Conservation (phyloP, 768 basidiomycete species). For the Suillus occidentalis region DNA sequence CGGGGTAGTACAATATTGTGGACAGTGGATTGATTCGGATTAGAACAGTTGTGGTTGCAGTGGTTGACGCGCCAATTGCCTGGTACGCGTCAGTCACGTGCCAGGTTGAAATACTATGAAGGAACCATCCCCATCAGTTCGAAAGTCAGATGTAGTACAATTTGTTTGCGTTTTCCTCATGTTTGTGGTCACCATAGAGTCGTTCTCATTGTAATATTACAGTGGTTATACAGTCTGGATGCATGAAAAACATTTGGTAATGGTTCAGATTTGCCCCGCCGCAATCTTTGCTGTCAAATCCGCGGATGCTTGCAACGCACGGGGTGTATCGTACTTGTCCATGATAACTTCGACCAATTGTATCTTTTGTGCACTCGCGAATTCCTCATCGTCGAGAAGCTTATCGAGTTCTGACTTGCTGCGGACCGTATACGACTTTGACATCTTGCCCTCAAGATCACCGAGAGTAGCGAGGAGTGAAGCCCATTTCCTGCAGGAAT, state of each 20-base stretch:
- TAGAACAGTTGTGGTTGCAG: neutral
- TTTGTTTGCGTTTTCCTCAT: neutral
- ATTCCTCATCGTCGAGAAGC: conserved; percentile 63
- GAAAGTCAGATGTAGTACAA: neutral
- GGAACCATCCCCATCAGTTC: neutral
- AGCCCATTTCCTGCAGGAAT: conserved; percentile 55
- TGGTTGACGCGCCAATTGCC: conserved; percentile 5
- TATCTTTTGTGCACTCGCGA: conserved; percentile 63
- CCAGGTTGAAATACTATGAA: neutral
- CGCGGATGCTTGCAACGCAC: conserved; percentile 54
- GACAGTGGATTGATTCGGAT: neutral
- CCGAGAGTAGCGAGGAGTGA: conserved; percentile 60
- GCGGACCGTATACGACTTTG: conserved; percentile 64
- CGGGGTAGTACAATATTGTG: conserved; percentile 4
- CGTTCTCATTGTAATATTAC: neutral
- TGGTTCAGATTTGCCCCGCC: conserved; percentile 17
- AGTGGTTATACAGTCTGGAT: neutral
- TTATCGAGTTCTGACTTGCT: conserved; percentile 66
- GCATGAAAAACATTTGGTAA: neutral
- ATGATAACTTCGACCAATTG: conserved; percentile 83
- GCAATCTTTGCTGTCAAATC: conserved; percentile 26
- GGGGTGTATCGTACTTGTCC: conserved; percentile 71
- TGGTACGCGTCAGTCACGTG: conserved; percentile 31
- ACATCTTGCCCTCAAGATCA: conserved; percentile 45
- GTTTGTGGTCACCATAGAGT: neutral